A percentile compares a stretch with the other conserved stretches of the same genome.
Evolutionary conservation across 2,329 filamentous ascomycete species (phyloP).

Genomic region (Aspergillus spinulosporus): DNA sequence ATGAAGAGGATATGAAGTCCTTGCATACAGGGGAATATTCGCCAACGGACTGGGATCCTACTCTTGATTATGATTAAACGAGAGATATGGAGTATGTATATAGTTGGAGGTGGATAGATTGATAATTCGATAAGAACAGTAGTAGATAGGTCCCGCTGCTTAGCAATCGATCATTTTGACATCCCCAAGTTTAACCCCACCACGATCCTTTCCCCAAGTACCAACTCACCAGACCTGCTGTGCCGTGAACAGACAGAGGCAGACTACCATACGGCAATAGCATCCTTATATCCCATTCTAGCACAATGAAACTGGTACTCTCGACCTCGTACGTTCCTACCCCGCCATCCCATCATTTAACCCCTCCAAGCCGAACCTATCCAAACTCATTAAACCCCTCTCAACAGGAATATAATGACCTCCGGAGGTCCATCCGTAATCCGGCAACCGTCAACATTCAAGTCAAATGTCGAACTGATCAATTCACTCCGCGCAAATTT

Average conservation of each 20-base stretch:
- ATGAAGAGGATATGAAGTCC: conserved; percentile 57
- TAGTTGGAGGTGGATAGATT: not conserved
- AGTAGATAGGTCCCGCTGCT: conserved; percentile 26
- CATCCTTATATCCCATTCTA: not conserved
- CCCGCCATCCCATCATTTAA: not conserved
- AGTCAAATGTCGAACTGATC: conserved; percentile 90
- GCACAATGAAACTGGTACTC: conserved; percentile 75
- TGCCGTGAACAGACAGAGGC: not conserved
- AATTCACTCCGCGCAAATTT: conserved; percentile 86
- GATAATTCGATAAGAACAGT: not conserved
- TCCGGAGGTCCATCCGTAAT: conserved; percentile 79
- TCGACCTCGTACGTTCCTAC: conserved; percentile 71
- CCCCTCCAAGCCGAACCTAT: not conserved
- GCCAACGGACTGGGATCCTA: conserved; percentile 62
- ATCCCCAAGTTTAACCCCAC: conserved; percentile 4
- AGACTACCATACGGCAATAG: no score
- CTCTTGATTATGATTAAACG: conserved; percentile 33
- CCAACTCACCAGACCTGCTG: not conserved
- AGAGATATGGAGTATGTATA: not conserved
- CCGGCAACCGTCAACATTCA: conserved; percentile 71
- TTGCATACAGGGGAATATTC: conserved; percentile 59
- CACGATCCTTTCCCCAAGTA: not conserved
- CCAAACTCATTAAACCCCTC: not conserved
- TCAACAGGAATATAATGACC: conserved; percentile 74
- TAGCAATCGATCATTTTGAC: conserved; percentile 25